A percentile compares a stretch with the other conserved stretches of the same genome.
These are phyloP conservation scores for Annona squamosa DNA, from an alignment of 164 flowering plant species.

Conservation along the genomic window DNA sequence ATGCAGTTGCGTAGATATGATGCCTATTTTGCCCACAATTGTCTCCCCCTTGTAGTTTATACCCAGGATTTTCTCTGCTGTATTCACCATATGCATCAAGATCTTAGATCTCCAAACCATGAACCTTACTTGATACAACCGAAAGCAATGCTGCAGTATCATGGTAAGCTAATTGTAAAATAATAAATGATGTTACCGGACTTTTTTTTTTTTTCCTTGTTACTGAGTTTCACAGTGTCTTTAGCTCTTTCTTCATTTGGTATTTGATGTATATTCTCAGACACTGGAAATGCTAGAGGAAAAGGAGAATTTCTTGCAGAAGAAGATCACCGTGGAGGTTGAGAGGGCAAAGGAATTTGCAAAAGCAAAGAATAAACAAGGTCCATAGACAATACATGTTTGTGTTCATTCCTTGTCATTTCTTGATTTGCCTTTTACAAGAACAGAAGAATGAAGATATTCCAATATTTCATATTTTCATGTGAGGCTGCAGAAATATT, in stretches of 20 bases:
- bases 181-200: background rate
- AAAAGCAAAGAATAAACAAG: slow-evolving; percentile 64
- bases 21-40: too few species aligned
- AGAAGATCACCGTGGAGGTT: slow-evolving; percentile 59
- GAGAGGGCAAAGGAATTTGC: slow-evolving; percentile 69
- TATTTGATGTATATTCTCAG: slow-evolving; percentile 19
- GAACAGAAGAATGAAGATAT: background rate
- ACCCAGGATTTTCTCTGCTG: background rate
- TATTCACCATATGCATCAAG: background rate
- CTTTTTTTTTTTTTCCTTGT: background rate
- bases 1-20: too few species aligned
- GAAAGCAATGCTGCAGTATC: background rate
- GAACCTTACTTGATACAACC: background rate
- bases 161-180: background rate
- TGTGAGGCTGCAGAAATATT: background rate
- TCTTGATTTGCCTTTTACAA: background rate
- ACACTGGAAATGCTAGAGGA: slow-evolving; percentile 78
- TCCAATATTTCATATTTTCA: background rate
- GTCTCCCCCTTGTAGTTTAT: too few species aligned
- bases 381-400: slow-evolving; percentile 24
- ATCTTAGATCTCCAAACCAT: background rate
- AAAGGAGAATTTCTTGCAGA: slow-evolving; percentile 64
- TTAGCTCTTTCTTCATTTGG: background rate
- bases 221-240: background rate
- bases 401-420: background rate